These are phyloP conservation scores for Pseudocercospora macadamiae DNA, from an alignment of 2,329 filamentous ascomycete species.

Conservation along the genomic window DNA sequence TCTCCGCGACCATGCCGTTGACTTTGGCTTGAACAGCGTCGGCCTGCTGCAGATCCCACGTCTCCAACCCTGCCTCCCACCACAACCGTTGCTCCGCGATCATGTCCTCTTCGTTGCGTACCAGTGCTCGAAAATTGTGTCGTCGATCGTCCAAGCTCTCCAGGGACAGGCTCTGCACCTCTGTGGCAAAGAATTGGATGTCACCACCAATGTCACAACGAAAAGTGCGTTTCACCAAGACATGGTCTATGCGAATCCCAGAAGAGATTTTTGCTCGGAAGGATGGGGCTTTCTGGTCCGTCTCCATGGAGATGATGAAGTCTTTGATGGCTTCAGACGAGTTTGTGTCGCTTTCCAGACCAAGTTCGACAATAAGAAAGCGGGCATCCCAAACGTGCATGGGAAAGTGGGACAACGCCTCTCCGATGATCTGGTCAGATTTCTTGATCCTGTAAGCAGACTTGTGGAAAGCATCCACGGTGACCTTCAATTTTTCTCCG, in stretches of 20 bases:
- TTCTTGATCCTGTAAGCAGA: conserved; percentile 14
- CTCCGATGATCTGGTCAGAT: conserved; percentile 13
- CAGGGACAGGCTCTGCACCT: conserved; percentile 19
- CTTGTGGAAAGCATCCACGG: conserved; percentile 9
- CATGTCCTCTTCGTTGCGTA: conserved; percentile 18
- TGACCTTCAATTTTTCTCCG: conserved; percentile 14
- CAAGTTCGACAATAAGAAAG: conserved; percentile 16
- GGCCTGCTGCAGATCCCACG: conserved; percentile 17
- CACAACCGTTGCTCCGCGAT: conserved; percentile 21
- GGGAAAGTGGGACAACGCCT: conserved; percentile 20
- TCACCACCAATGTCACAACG: conserved; percentile 5
- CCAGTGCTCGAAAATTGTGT: conserved; percentile 20
- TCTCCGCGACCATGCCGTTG: conserved; percentile 18
- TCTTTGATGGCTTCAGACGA: conserved; percentile 16
- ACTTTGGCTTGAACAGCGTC: conserved; percentile 19
- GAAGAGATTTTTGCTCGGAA: conserved; percentile 15
- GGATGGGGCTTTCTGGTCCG: conserved; percentile 15
- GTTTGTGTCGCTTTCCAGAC: conserved; percentile 7
- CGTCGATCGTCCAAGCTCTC: conserved; percentile 9
- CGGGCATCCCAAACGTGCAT: conserved; percentile 27
- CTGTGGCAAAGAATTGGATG: conserved; percentile 14
- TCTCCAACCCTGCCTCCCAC: conserved; percentile 26
- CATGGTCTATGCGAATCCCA: conserved; percentile 11
- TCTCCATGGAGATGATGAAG: conserved; percentile 24
- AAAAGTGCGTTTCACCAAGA: conserved; percentile 20